Evolutionary conservation across 768 basidiomycete genomes (phyloP).

Genomic region (Tephrocybe sp.): DNA sequence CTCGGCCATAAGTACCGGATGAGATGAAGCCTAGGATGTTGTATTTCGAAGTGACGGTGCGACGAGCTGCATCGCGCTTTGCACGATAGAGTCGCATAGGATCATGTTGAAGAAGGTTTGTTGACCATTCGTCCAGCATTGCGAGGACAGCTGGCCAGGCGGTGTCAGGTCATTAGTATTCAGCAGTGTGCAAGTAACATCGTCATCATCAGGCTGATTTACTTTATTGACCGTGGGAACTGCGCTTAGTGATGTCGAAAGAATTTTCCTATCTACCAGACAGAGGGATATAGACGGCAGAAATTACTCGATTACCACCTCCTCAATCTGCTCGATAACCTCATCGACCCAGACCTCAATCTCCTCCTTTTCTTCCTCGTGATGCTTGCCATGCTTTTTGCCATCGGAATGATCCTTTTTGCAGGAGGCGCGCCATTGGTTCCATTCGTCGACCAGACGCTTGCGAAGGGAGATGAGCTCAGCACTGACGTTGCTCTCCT

Average conservation of each 20-base stretch:
- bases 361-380: slow-evolving; percentile 67
- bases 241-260: not conserved
- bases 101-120: slow-evolving; percentile 55
- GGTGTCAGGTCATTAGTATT: slow-evolving; percentile 11
- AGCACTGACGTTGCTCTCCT: slow-evolving; percentile 91
- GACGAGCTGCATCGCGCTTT: slow-evolving; percentile 68
- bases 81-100: slow-evolving; percentile 85
- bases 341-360: slow-evolving; percentile 95
- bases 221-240: slow-evolving; percentile 11
- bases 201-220: not conserved
- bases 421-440: slow-evolving; percentile 85
- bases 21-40: slow-evolving; percentile 95
- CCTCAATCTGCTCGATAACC: slow-evolving; percentile 88
- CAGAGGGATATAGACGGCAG: not conserved
- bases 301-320: slow-evolving; percentile 37
- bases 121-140: slow-evolving; percentile 34
- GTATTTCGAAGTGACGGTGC: slow-evolving; percentile 78
- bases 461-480: slow-evolving; percentile 89
- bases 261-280: not conserved
- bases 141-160: not conserved
- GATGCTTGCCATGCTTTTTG: slow-evolving; percentile 12
- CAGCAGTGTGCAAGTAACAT: too few relatives aligned
- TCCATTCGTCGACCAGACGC: slow-evolving; percentile 97
- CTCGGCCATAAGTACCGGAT: slow-evolving; percentile 96
- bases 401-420: slow-evolving; percentile 22